Evolutionary conservation across 2,329 filamentous ascomycete species (phyloP), one percentile per base, ranked within the genome.

Genomic region (Escovopsis sp.): DNA sequence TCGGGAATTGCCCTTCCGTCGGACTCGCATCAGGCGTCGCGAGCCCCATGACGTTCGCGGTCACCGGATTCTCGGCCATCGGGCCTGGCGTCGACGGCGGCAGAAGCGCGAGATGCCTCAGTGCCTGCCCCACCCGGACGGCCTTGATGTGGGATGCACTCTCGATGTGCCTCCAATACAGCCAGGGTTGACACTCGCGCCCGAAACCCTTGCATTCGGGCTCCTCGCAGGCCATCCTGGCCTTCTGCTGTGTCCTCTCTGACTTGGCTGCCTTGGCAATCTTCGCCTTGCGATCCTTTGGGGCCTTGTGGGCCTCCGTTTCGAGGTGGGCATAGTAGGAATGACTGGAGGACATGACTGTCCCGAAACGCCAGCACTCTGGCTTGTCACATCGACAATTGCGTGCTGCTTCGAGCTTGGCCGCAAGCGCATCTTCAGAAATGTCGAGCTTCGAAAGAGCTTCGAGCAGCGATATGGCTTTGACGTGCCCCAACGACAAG

Each of bases 331-430:
- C 9, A 8, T 31, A 30, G 10, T 26, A 43, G 1, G 31, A 39
- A 1, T 41, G 16, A 0, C 32, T 37, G 0, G 37, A 33, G 8
- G 31, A 21, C 2, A 52, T 43, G 0, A 11, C 27, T 1, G 41
- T 12, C 0, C 39, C 47, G 4, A 36, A 47, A 1, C 26, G n/a
- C 0, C 18, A 3, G 2, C 50, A 52, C 2, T n/a, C n/a, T 0
- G 31, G 23, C 1, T 39, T 34, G 9, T 36, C 47, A 29, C 49
- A 52, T 4, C 33, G 25, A 1, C 43, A 15, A 4, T 18, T 11
- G 3, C 48, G 34, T 0, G 50, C 41, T 0, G 48, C 41, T 7
- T 45, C 37, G 26, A 47, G 43, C 7, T 51, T 48, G 0, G 34
- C 29, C 1, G 27, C 15, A 0, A 52, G 35, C 0, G 33, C 31